These are phyloP conservation scores for Mycena belliarum DNA, from an alignment of 768 basidiomycete genomes.

Conservation along the genomic window DNA sequence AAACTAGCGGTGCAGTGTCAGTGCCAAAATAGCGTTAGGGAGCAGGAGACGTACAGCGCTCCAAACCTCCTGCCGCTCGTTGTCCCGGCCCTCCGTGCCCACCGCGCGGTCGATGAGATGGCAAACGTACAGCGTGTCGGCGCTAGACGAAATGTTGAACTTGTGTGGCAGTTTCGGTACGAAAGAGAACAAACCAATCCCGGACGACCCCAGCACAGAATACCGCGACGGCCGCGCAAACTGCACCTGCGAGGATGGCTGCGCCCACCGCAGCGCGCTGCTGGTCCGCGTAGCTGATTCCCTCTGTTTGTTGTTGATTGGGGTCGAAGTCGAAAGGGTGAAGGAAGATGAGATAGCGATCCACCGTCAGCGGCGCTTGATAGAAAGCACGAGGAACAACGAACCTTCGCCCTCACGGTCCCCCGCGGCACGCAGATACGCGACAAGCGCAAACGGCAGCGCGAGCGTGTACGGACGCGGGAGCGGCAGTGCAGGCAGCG, in stretches of 20 bases:
- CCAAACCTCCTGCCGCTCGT: conserved; percentile 18
- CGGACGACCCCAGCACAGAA: conserved; percentile 21
- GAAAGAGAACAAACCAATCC: conserved; percentile 8
- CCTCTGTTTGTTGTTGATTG: conserved; percentile 5
- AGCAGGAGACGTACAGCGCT: conserved; percentile 3
- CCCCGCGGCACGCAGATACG: conserved; percentile 83
- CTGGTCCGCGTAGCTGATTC: conserved; percentile 18
- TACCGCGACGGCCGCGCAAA: conserved; percentile 19
- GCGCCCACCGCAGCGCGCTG: conserved; percentile 20
- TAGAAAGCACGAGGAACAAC: not conserved
- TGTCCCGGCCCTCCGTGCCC: conserved; percentile 5
- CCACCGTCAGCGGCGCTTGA: not conserved
- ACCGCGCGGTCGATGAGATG: conserved; percentile 19
- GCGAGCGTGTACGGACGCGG: conserved; percentile 73
- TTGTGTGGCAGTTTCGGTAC: too few relatives aligned
- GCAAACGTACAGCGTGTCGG: conserved; percentile 21
- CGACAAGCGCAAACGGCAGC: conserved; percentile 76
- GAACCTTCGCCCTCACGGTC: conserved; percentile 17
- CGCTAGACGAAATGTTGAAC: not conserved
- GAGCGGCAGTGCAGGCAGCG: conserved; percentile 34
- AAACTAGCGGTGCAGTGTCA: conserved; percentile 3
- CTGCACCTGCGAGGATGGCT: conserved; percentile 17
- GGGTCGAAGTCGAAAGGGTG: not conserved
- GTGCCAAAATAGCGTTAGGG: not conserved
- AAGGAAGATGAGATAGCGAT: not conserved